phyloP scores from a whole-genome alignment of 208 protist genomes.

The Trypanosoma brucei region DNA sequence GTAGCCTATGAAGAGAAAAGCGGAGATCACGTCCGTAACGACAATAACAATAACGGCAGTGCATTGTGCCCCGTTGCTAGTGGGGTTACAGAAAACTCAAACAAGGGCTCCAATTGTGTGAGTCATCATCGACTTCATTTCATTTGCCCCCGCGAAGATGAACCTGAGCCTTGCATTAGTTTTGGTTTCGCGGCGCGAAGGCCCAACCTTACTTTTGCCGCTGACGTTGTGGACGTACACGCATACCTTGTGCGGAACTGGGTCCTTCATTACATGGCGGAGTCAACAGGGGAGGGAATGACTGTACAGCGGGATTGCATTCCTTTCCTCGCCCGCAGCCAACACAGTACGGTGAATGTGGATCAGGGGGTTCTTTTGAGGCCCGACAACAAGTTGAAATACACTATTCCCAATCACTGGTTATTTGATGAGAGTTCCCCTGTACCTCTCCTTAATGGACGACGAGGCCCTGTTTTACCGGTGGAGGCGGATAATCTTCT shows the following conservation, averaged over 20 bases:
- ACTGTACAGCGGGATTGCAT: constrained; percentile 31
- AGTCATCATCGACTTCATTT: constrained; percentile 65
- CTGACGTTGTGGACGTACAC: constrained; percentile 63
- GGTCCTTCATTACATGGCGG: constrained; percentile 68
- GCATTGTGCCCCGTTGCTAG: not conserved
- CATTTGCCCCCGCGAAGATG: constrained; percentile 47
- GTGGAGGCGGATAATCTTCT: constrained; percentile 57
- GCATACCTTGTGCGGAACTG: constrained; percentile 70
- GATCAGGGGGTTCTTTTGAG: constrained; percentile 35
- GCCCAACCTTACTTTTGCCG: constrained; percentile 60
- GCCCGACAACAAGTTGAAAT: constrained; percentile 51
- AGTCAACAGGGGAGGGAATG: constrained; percentile 33
- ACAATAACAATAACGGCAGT: not conserved
- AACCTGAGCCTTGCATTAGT: constrained; percentile 35
- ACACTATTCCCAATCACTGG: constrained; percentile 66
- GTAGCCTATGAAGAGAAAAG: constrained; percentile 61
- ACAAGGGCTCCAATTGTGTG: constrained; percentile 10
- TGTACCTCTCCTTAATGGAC: constrained; percentile 55
- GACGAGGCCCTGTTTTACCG: constrained; percentile 28
- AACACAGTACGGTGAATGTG: constrained; percentile 64
- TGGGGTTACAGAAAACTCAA: not conserved
- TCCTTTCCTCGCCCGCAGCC: constrained; percentile 55
- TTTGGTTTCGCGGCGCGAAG: constrained; percentile 62
- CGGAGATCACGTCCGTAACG: constrained; percentile 5
- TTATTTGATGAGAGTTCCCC: constrained; percentile 31